Base-by-base conservation (phyloP, 345 rosid species). In the Salix viminalis region DNA sequence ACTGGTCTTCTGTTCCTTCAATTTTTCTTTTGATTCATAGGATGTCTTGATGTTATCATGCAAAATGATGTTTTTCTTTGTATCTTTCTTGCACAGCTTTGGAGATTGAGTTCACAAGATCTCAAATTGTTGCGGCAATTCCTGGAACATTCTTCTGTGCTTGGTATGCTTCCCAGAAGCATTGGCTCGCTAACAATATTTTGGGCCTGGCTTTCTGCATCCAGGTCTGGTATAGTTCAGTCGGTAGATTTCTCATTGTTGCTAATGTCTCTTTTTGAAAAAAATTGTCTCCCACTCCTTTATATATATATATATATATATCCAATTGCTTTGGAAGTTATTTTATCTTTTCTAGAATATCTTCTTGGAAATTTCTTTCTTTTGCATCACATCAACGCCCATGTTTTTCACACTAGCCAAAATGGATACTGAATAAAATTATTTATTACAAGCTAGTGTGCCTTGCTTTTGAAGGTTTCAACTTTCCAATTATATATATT, bases 101-200 rank as follows among this genome's bases (percentile, higher is more conserved):
- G 88, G 95, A 96, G 88, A 84, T 96, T 75, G 99, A 94, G 87
- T 92, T 96, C 87, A 92, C 98, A 61, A 91, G 89, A 84, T 94
- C 99, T 64, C 98, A 96, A 86, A 81, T 94, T 7, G 72, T 94
- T 71, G 98, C 99, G 10, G 97, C 95, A 66, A 92, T 94, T 81
- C 99, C 99, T 74, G 99, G 99, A 82, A 83, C 90, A 69, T 93
- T 96, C 79, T 96, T 96, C 79, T 96, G 99, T 75, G 97, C 90
- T n/a, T 96, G 99, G 99, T 96, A 96, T 79, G 99, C 96, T 36
- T 87, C 85, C 67, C 88, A 96, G 84, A 96, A 96, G 82, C 99
- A 96, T 85, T 96, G 99, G 99, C 81, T 96, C 74, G 99, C 99
- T 52, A 96, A 96, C 88, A 96, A 96, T 69, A 81, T 88, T 81